phyloP scores from a whole-genome alignment of 2,329 filamentous ascomycete species.

The Cercospora zeae-maydis region DNA sequence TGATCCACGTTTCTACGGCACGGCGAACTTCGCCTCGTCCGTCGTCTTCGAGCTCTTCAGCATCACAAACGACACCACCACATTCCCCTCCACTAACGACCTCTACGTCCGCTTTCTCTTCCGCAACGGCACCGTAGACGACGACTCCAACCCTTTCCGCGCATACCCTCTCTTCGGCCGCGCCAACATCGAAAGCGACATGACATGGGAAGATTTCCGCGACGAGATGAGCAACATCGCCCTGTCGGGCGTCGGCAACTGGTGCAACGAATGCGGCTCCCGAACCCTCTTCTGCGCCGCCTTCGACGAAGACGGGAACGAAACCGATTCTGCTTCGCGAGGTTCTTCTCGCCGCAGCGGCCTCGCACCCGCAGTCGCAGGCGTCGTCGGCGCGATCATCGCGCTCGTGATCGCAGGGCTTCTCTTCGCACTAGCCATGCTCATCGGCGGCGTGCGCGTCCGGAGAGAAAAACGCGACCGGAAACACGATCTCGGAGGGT shows the following conservation, averaged over 20 bases:
- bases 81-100: slow-evolving; percentile 39
- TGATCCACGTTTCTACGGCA: slow-evolving; percentile 47
- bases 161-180: slow-evolving; percentile 52
- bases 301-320: slow-evolving; percentile 41
- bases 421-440: slow-evolving; percentile 42
- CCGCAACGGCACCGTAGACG: slow-evolving; percentile 52
- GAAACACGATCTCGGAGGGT: slow-evolving; percentile 46
- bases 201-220: slow-evolving; percentile 52
- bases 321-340: background rate
- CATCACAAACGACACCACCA: slow-evolving; percentile 31
- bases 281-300: slow-evolving; percentile 41
- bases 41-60: slow-evolving; percentile 54
- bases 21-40: slow-evolving; percentile 49
- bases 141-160: slow-evolving; percentile 30
- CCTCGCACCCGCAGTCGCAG: slow-evolving; percentile 37
- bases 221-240: slow-evolving; percentile 44
- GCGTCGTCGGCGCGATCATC: slow-evolving; percentile 55
- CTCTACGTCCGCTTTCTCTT: slow-evolving; percentile 56
- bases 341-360: background rate
- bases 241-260: slow-evolving; percentile 46
- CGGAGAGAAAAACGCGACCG: slow-evolving; percentile 35
- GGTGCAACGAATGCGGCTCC: slow-evolving; percentile 52
- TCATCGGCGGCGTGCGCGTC: slow-evolving; percentile 47
- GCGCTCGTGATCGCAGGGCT: slow-evolving; percentile 47
- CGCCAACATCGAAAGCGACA: slow-evolving; percentile 43